Conservation (phyloP, 2,329 filamentous ascomycete species). For the Ambrosiella beaveri region DNA sequence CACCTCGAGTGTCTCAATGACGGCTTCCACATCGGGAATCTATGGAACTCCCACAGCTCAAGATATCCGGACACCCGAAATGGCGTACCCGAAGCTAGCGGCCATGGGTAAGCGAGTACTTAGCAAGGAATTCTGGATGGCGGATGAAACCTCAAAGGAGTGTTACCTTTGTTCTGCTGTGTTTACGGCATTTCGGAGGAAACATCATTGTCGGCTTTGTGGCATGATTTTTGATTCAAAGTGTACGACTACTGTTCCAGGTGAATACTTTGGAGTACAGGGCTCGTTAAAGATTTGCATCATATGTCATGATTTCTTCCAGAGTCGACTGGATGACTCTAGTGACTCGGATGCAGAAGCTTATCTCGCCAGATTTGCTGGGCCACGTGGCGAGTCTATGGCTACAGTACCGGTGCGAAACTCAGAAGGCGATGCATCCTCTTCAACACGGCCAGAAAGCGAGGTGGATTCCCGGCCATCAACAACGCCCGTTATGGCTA, state of each 20-base stretch:
- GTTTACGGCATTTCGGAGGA: constrained; percentile 85
- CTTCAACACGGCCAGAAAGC: constrained; percentile 18
- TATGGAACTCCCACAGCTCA: constrained; percentile 42
- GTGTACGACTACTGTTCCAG: constrained; percentile 82
- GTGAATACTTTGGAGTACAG: constrained; percentile 70
- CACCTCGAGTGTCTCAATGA: constrained; percentile 32
- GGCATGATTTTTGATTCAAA: constrained; percentile 98
- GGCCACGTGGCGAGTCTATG: constrained; percentile 4
- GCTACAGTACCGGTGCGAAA: constrained; percentile 4
- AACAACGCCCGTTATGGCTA: constrained; percentile 53
- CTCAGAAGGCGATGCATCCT: constrained; percentile 6
- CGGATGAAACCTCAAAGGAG: constrained; percentile 92
- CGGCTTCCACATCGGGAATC: constrained; percentile 34
- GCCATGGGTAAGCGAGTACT: constrained; percentile 74
- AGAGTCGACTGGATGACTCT: constrained; percentile 67
- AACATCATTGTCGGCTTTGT: constrained; percentile 89
- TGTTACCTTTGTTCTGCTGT: constrained; percentile 83
- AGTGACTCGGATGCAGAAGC: constrained; percentile 55
- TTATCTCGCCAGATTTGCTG: constrained; percentile 35
- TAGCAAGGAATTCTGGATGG: constrained; percentile 98
- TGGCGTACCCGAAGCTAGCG: constrained; percentile 42
- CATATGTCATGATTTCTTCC: constrained; percentile 74
- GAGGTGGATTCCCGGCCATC: constrained; percentile 33
- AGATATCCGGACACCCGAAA: constrained; percentile 39
- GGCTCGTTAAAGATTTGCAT: constrained; percentile 81